Conservation (phyloP, 805 yeast species). For the Candida pseudofarinosa region DNA sequence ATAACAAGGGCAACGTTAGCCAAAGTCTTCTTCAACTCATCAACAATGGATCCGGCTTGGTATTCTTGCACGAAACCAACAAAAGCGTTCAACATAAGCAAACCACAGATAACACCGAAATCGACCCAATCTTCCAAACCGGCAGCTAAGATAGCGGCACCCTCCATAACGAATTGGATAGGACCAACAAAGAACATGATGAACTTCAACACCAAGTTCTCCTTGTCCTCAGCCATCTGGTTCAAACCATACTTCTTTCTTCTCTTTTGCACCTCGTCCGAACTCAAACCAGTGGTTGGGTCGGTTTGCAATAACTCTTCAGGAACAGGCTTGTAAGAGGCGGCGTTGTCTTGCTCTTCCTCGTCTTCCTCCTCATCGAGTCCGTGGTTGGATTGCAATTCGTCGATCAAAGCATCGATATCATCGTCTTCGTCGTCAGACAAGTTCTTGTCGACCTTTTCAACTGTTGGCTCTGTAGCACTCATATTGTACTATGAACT, state of each 20-base stretch:
- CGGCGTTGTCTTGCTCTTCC: conserved; percentile 35
- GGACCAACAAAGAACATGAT: conserved; percentile 90
- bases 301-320: conserved; percentile 83
- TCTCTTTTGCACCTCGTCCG: conserved; percentile 76
- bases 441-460: conserved; percentile 49
- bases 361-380: conserved; percentile 55
- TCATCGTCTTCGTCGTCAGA: conserved; percentile 54
- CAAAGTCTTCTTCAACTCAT: conserved; percentile 90
- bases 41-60: conserved; percentile 98
- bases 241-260: conserved; percentile 88
- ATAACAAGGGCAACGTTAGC: conserved; percentile 85
- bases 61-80: conserved; percentile 97
- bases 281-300: conserved; percentile 69
- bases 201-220: conserved; percentile 75
- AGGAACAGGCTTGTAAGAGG: conserved; percentile 66
- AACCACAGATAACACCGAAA: conserved; percentile 94
- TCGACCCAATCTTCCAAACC: conserved; percentile 98
- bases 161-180: conserved; percentile 95
- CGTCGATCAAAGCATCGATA: conserved; percentile 64
- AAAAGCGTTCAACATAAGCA: conserved; percentile 78
- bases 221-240: conserved; percentile 87
- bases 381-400: conserved; percentile 68
- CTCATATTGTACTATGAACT: conserved; percentile 15
- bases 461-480: conserved; percentile 52
- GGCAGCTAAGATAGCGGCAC: conserved; percentile 92